Evolutionary conservation across 1,284 basidiomycete genomes (phyloP), one percentile per base, ranked within the genome.

Genomic region (Hemileccinum hortonii): DNA sequence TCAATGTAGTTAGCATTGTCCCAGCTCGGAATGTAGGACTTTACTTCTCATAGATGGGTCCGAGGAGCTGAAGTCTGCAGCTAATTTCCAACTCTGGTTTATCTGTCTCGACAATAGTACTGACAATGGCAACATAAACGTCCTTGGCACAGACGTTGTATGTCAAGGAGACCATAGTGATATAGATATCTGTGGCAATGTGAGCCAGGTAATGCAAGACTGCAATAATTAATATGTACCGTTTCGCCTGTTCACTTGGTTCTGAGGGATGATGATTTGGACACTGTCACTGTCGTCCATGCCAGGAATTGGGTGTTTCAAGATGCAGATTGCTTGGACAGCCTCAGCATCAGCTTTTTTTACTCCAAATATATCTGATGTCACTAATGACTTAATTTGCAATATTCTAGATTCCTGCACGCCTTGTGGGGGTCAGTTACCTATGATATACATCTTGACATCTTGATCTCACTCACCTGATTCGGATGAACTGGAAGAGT

Each of bases 231-330:
- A 24, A 37, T n/a, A 71, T 85, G 64, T 64, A 92, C 94, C 96
- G 69, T 99, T 94, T 75, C 90, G 87, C 61, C 97, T 80, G 60
- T 83, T 82, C 58, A 99, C 94, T 75, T 99, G 97, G 73, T 98
- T 98, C 76, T 99, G 97, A 30, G 97, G 97, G 61, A 99, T 97
- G 73, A 99, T 95, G 65, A 99, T 93, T 75, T 99, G 97, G 21
- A 89, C 88, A 61, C 90, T 93, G 76, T 99, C 97, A 48, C 87
- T 79, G 67, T 98, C 90, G 42, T 99, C 95, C 44, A 97, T 99
- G 58, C 92, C 94, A 49, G 97, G 97, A 61, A 99, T 97, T 43
- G 96, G 93, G 75, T 99, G 97, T 76, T 97, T 98, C 69, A 99
- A 81, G 72, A 99, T 82, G 78, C 97, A 99, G 67, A 99, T 99